Base-by-base conservation (phyloP, 441 rosid genomes). In the Flueggea neowawraea region DNA sequence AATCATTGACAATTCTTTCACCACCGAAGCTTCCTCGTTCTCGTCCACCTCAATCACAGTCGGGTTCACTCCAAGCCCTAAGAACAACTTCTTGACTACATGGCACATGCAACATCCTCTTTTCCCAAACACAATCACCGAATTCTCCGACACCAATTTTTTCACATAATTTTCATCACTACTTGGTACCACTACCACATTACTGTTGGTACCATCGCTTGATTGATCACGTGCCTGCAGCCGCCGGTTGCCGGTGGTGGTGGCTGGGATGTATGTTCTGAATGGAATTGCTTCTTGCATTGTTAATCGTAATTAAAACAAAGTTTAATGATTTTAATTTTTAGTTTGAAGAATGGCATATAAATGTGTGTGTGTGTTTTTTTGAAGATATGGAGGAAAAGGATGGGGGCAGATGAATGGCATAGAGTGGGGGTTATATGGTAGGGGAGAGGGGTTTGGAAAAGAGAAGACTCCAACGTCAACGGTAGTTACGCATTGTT, bases 61-160 rank as follows among this genome's bases (percentile, higher is more conserved):
- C 2, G 98, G 98, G 52, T 89, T 91, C 28, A 85, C 93, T 22
- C 96, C 98, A 14, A 77, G 81, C 57, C 88, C 93, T 55, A 77
- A 67, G 39, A 91, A 70, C 75, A 91, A 58, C 69, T 69, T 78
- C 68, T 68, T 84, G 69, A 87, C 86, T 6, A 91, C 98, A 47
- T 78, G 93, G 57, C 90, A 78, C 98, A 91, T 87, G 70, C 96
- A 91, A 39, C 98, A 91, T 5, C 92, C 96, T 2, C 80, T 83
- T 62, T 72, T 71, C 14, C 95, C 96, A 16, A 89, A 65, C 63
- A 89, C 91, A 0, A 82, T 68, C 69, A 89, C 87, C 4, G 98
- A 84, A 75, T 83, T 91, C 73, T 84, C 91, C 9, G 54, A 54
- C 64, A 89, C 91, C 75, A 78, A 52, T 57, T 63, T 70, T 49